Evolutionary conservation across 306 rosid species (phyloP), one percentile per base, ranked within the genome.

Genomic region (Cicer pinnatifidum): DNA sequence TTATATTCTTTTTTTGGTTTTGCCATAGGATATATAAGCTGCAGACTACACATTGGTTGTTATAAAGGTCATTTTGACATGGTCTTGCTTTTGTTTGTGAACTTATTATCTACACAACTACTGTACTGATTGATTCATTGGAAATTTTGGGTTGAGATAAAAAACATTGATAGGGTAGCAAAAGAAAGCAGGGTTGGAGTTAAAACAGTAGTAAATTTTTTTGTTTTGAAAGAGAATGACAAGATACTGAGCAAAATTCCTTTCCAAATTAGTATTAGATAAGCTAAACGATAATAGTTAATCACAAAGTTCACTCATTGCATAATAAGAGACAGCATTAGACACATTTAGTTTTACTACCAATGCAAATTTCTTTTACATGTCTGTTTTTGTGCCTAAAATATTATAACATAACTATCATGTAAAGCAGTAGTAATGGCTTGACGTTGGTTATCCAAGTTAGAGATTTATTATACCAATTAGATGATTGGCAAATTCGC

Each of bases 371-470:
- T 79, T 47, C 7, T 35, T 64, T 79, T 23, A 63, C 62, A 45
- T 43, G 53, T n/a, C 40, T 71, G 73, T 71, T 75, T 82, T 52
- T 33, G 15, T 70, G 56, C 45, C 61, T 46, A 47, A 43, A 78
- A 11, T 73, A 39, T 23, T n/a, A 33, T 56, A 44, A 37, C 54
- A 7, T 20, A 11, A 41, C 20, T 60, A 51, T 67, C 46, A 6
- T 33, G 54, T 69, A 64, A 63, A 75, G 54, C 44, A 63, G 43
- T 71, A 70, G 71, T 45, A 50, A 64, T 75, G 56, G 37, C 28
- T 61, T 68, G 60, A 54, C 46, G 17, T 43, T 53, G 16, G 67
- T 74, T 19, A 12, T 39, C 23, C 45, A 41, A 61, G 20, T 69
- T 54, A 37, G 47, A 45, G 54, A 48, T 75, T 54, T 23, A 53